Percentiles rank a stretch among this genome's conserved stretches.
These are phyloP conservation scores for Citrus reticulata DNA, from an alignment of 345 rosid species.

Conservation along the genomic window DNA sequence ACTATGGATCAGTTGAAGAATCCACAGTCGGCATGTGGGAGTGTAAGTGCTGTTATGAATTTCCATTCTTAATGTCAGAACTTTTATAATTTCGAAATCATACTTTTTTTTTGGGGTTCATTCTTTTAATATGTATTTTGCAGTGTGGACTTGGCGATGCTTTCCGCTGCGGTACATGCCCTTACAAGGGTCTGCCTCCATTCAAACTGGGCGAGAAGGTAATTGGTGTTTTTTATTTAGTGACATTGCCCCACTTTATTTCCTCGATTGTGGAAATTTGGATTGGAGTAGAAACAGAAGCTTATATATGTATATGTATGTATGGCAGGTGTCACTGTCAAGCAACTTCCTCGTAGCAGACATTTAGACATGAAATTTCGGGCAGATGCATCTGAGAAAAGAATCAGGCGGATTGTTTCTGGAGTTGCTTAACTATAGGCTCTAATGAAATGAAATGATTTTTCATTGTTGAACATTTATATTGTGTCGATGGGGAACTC, in stretches of 20 bases:
- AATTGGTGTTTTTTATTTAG: constrained; percentile 16
- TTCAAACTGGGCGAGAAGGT: constrained; percentile 97
- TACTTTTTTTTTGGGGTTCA: not conserved
- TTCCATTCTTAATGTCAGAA: not conserved
- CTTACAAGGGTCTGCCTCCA: constrained; percentile 89
- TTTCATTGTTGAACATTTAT: not conserved
- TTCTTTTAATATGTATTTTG: not conserved
- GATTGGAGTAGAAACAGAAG: not conserved
- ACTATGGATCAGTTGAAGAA: constrained; percentile 73
- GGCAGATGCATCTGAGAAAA: not conserved
- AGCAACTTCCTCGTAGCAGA: constrained; percentile 79
- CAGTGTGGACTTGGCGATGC: constrained; percentile 99
- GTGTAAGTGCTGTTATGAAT: constrained; percentile 38
- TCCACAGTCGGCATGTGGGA: constrained; percentile 97
- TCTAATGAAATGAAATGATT: not conserved
- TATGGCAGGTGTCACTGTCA: constrained; percentile 64
- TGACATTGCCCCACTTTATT: not conserved
- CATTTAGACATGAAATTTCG: constrained; percentile 33
- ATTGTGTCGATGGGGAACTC: not conserved
- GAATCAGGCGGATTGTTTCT: not conserved
- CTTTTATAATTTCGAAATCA: not conserved
- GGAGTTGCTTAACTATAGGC: not conserved
- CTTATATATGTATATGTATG: not conserved
- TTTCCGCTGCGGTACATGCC: constrained; percentile 91
- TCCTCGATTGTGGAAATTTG: not conserved